Percentiles rank a stretch among this genome's conserved stretches.
These are phyloP conservation scores for Sporothrix curviconia DNA, from an alignment of 2,329 filamentous ascomycete species.

Conservation along the genomic window DNA sequence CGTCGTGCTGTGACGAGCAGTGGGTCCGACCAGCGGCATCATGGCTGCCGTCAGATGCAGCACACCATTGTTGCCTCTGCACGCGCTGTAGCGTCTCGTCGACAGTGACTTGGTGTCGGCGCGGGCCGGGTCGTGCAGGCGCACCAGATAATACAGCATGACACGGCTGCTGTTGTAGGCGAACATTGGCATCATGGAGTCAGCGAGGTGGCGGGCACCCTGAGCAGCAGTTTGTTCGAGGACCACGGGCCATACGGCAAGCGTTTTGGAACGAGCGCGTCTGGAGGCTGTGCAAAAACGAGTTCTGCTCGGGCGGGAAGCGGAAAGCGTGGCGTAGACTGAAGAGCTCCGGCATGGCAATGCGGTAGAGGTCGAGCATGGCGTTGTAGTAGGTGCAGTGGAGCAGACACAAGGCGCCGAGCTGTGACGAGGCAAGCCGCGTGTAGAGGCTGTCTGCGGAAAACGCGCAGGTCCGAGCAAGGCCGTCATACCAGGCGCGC, in stretches of 20 bases:
- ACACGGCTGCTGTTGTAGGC: slow-evolving; percentile 41
- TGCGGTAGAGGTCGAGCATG: slow-evolving; percentile 39
- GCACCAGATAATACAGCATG: slow-evolving; percentile 42
- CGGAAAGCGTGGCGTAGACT: slow-evolving; percentile 35
- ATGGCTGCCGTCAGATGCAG: slow-evolving; percentile 32
- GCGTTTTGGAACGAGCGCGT: slow-evolving; percentile 34
- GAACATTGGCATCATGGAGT: slow-evolving; percentile 40
- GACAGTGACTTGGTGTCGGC: slow-evolving; percentile 32
- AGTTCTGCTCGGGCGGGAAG: slow-evolving; percentile 32
- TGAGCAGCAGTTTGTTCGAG: slow-evolving; percentile 35
- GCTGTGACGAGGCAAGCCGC: slow-evolving; percentile 39
- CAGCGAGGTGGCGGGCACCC: slow-evolving; percentile 35
- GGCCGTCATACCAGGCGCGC: slow-evolving; percentile 33
- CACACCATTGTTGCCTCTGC: slow-evolving; percentile 35
- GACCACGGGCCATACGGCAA: slow-evolving; percentile 32
- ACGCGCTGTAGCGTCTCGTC: slow-evolving; percentile 34
- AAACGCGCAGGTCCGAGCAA: slow-evolving; percentile 39
- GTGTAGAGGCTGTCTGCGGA: slow-evolving; percentile 39
- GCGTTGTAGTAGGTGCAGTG: slow-evolving; percentile 43
- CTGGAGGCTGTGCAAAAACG: slow-evolving; percentile 32
- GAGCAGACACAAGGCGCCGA: slow-evolving; percentile 38
- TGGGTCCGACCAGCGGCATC: slow-evolving; percentile 35
- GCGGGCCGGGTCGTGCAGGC: slow-evolving; percentile 31
- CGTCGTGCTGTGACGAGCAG: slow-evolving; percentile 33
- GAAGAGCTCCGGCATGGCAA: slow-evolving; percentile 40